Evolutionary conservation across 345 rosid genomes (phyloP).

Genomic region (Melaleuca quinquenervia): DNA sequence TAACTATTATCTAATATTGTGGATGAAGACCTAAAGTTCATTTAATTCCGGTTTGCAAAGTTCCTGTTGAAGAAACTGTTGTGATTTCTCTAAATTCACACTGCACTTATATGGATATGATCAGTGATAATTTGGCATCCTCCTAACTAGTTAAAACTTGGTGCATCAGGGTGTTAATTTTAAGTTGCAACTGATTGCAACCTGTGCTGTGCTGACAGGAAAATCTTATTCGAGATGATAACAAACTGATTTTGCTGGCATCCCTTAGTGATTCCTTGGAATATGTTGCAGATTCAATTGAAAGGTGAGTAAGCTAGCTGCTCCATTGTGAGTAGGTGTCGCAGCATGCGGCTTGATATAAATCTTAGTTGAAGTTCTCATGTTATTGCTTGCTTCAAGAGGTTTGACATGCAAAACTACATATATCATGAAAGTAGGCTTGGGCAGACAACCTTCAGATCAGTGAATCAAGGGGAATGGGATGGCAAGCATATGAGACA

Average conservation of each 20-base stretch:
- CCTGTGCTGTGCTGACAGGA: slow-evolving; percentile 40
- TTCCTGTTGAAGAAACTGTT: background rate
- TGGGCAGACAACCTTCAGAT: slow-evolving; percentile 42
- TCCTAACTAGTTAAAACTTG: background rate
- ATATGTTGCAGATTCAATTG: slow-evolving; percentile 94
- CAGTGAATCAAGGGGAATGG: slow-evolving; percentile 42
- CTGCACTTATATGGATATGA: background rate
- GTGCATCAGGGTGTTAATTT: background rate
- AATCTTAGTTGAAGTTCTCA: background rate
- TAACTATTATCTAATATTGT: background rate
- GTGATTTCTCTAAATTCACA: background rate
- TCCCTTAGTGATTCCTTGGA: slow-evolving; percentile 96
- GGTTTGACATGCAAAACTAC: background rate
- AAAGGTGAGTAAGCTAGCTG: slow-evolving; percentile 45
- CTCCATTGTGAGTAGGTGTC: background rate
- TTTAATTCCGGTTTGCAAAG: background rate
- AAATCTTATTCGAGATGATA: slow-evolving; percentile 86
- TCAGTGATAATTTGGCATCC: background rate
- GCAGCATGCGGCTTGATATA: background rate
- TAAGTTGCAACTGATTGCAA: background rate
- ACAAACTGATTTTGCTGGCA: slow-evolving; percentile 86
- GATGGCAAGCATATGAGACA: slow-evolving; percentile 21
- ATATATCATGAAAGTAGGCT: slow-evolving; percentile 36
- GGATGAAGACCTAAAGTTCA: background rate
- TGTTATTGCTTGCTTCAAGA: slow-evolving; percentile 1